Percentiles rank a stretch among this genome's conserved stretches.
These are phyloP conservation scores for Neophaeococcomyces mojaviensis DNA, from an alignment of 2,329 filamentous ascomycete species.

Conservation along the genomic window DNA sequence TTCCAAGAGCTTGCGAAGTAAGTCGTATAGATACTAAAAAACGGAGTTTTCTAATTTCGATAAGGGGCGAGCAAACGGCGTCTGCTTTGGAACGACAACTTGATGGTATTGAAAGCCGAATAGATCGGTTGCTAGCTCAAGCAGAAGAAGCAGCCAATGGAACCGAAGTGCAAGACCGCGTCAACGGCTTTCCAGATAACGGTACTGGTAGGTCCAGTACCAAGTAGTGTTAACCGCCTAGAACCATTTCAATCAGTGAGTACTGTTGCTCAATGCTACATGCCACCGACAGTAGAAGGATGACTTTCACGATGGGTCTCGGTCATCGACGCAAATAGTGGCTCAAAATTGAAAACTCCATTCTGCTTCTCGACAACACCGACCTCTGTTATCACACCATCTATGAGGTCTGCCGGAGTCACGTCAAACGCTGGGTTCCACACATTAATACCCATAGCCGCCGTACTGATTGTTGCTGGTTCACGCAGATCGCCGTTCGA, in stretches of 20 bases:
- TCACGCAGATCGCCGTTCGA: conserved; percentile 54
- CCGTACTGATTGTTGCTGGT: conserved; percentile 70
- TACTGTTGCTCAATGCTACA: conserved; percentile 1
- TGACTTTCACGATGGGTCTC: background rate
- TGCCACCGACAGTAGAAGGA: background rate
- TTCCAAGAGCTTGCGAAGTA: conserved; percentile 29
- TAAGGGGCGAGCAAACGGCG: conserved; percentile 49
- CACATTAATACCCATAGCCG: conserved; percentile 66
- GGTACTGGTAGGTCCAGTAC: background rate
- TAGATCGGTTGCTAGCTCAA: conserved; percentile 45
- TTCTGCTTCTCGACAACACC: conserved; percentile 73
- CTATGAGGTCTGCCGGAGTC: conserved; percentile 79
- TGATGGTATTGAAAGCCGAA: conserved; percentile 47
- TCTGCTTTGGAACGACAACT: conserved; percentile 49
- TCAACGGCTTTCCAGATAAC: conserved; percentile 14
- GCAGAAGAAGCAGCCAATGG: conserved; percentile 26
- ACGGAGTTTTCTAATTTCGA: conserved; percentile 9
- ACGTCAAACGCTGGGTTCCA: conserved; percentile 99
- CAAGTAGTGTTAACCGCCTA: too few species aligned
- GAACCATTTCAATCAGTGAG: background rate
- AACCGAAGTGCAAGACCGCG: conserved; percentile 27
- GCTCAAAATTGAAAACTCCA: conserved; percentile 58
- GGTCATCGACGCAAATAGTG: conserved; percentile 30
- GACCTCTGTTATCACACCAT: conserved; percentile 88
- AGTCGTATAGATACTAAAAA: background rate